These are phyloP conservation scores for Casuarina glauca DNA, from an alignment of 306 rosid genomes.

Conservation along the genomic window DNA sequence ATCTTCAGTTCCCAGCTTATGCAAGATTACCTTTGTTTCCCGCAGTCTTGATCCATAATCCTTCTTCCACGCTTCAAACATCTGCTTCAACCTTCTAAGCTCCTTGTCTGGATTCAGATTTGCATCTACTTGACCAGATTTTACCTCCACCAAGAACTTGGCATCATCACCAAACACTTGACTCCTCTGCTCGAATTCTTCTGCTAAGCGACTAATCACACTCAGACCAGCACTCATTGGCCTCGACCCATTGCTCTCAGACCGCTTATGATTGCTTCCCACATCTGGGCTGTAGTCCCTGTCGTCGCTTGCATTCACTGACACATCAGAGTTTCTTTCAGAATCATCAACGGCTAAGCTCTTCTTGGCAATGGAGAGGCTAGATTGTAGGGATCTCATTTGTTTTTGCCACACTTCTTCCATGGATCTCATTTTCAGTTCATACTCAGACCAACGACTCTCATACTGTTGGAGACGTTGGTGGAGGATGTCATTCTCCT, in stretches of 20 bases:
- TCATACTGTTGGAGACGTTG: constrained; percentile 95
- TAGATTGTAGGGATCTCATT: constrained; percentile 97
- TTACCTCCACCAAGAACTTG: constrained; percentile 99
- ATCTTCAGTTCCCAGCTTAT: constrained; percentile 85
- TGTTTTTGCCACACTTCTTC: constrained; percentile 99
- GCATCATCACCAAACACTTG: constrained; percentile 98
- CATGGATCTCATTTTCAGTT: constrained; percentile 96
- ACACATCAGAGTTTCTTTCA: constrained; percentile 85
- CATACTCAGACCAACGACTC: constrained; percentile 97
- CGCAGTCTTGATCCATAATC: constrained; percentile 82
- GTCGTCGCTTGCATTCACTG: constrained; percentile 86
- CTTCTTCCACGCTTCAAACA: constrained; percentile 98
- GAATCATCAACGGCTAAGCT: constrained; percentile 93
- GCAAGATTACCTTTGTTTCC: constrained; percentile 81
- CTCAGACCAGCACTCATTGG: constrained; percentile 98
- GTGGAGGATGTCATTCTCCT: constrained; percentile 95
- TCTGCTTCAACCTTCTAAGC: constrained; percentile 90
- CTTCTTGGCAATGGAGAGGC: constrained; percentile 98
- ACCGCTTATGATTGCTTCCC: constrained; percentile 58
- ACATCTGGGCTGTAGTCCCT: constrained; percentile 77
- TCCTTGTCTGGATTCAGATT: constrained; percentile 87
- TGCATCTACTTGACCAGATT: constrained; percentile 96
- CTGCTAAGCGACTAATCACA: constrained; percentile 90
- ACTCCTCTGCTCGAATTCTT: constrained; percentile 97
- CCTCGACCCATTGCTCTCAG: constrained; percentile 82